Evolutionary conservation across 331 rosid genomes (phyloP), one percentile per base, ranked within the genome.

Genomic region (Pyracantha coccinea): DNA sequence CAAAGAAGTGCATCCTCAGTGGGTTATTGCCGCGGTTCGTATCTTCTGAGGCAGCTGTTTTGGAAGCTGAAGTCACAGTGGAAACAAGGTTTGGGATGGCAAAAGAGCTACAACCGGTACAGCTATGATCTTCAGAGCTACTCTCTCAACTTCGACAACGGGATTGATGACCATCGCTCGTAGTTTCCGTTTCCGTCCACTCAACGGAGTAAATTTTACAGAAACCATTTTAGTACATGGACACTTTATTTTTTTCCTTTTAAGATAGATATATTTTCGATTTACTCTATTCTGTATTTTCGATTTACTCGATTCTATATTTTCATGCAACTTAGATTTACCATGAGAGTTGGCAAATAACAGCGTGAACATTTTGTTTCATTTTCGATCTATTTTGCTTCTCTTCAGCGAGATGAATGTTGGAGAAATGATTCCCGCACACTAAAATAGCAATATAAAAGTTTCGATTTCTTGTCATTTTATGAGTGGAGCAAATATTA

Each of bases 101-200:
- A 66, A 75, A 89, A 77, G 57, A 80, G 75, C 33, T 77, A 50
- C 52, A 75, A 79, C 21, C 79, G 63, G 52, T 93, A 47, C 47
- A 88, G 84, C 81, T 93, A 93, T 79, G 97, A 93, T 85, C 84
- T 89, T 74, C 90, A 69, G 1, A 93, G 97, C 89, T 91, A 93
- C 70, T 83, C 83, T 69, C 96, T 93, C 25, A 93, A 93, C 84
- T 93, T 93, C 4, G 98, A 93, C 80, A 90, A 91, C 67, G 96
- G 86, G 5, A 57, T 62, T 19, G 67, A 78, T 52, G 79, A 63
- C 1, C 70, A 59, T 81, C 19, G 62, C 78, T 69, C 80, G 41
- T 72, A 61, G 79, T 78, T 78, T 68, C 64, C 67, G 59, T 61
- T 77, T 15, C 19, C 19, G 20, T 31, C 65, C 16, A 5, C 33